Percentiles rank a stretch among this genome's conserved stretches.
These are phyloP conservation scores for Nakataea oryzae DNA, from an alignment of 2,329 filamentous ascomycete species.

Conservation along the genomic window DNA sequence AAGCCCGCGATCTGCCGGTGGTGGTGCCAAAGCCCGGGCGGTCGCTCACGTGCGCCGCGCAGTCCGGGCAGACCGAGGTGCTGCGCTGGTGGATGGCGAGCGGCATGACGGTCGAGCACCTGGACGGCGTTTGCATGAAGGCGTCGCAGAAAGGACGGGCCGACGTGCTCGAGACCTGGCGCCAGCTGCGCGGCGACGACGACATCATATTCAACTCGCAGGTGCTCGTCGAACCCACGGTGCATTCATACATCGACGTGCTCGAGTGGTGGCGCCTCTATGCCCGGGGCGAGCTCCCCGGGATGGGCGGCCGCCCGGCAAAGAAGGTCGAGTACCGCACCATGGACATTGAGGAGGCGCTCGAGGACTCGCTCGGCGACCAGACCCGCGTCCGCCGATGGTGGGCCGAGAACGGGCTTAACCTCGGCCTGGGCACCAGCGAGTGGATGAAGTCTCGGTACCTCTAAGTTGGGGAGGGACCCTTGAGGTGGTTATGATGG, in stretches of 20 bases:
- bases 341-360: constrained; percentile 88
- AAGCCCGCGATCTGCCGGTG: constrained; percentile 23
- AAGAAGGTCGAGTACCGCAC: constrained; percentile 85
- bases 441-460: constrained; percentile 83
- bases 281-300: constrained; percentile 42
- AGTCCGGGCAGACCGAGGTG: constrained; percentile 67
- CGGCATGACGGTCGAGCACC: constrained; percentile 67
- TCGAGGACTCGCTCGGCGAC: constrained; percentile 74
- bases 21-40: constrained; percentile 70
- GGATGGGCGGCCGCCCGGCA: constrained; percentile 43
- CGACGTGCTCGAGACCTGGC: constrained; percentile 74
- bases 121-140: constrained; percentile 73
- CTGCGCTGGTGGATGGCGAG: constrained; percentile 84
- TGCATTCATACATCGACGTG: constrained; percentile 73
- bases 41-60: constrained; percentile 71
- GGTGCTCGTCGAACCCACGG: constrained; percentile 69
- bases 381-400: constrained; percentile 64
- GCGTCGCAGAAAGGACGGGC: constrained; percentile 81
- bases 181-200: constrained; percentile 55
- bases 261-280: constrained; percentile 87
- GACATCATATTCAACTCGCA: constrained; percentile 24
- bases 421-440: constrained; percentile 69
- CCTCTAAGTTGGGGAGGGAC: constrained; percentile 30
- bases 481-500: too few species aligned
- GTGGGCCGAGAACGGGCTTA: constrained; percentile 81